Evolutionary conservation across 2,329 filamentous ascomycete genomes (phyloP).

Genomic region (Hypoxylon sp.): DNA sequence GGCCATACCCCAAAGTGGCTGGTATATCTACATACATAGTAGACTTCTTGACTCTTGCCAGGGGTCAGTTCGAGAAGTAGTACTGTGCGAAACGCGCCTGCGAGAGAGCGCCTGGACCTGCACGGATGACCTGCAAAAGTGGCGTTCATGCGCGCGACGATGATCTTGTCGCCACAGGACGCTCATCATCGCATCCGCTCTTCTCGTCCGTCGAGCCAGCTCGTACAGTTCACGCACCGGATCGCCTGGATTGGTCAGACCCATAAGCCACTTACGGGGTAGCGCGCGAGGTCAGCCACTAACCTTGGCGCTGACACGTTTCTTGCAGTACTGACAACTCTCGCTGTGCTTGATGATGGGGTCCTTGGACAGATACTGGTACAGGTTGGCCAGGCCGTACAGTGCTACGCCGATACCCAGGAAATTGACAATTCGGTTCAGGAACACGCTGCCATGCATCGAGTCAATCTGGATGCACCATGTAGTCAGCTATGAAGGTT

Average conservation of each 20-base stretch:
- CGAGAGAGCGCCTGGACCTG: not conserved
- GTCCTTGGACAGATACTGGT: conserved; percentile 67
- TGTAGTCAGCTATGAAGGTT: not conserved
- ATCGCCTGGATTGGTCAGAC: conserved; percentile 46
- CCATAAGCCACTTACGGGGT: not conserved
- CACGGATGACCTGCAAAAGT: too few relatives aligned
- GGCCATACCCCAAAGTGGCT: not conserved
- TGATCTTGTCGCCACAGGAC: not conserved
- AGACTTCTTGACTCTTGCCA: not conserved
- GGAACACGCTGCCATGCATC: conserved; percentile 56
- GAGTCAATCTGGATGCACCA: not conserved
- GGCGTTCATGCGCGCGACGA: not conserved
- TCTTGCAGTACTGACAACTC: conserved; percentile 72
- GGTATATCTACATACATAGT: not conserved
- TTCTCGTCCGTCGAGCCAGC: conserved; percentile 64
- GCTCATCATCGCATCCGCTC: conserved; percentile 46
- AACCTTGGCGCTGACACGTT: conserved; percentile 41
- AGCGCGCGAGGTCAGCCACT: conserved; percentile 5
- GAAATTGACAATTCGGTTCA: conserved; percentile 72
- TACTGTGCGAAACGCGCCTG: not conserved
- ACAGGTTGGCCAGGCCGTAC: conserved; percentile 69
- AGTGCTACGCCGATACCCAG: conserved; percentile 69
- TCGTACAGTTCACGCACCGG: conserved; percentile 64
- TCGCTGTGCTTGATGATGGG: conserved; percentile 75
- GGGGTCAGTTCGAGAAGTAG: not conserved